Conservation (phyloP, 495 filamentous ascomycete species). For the Penicillium desertorum region DNA sequence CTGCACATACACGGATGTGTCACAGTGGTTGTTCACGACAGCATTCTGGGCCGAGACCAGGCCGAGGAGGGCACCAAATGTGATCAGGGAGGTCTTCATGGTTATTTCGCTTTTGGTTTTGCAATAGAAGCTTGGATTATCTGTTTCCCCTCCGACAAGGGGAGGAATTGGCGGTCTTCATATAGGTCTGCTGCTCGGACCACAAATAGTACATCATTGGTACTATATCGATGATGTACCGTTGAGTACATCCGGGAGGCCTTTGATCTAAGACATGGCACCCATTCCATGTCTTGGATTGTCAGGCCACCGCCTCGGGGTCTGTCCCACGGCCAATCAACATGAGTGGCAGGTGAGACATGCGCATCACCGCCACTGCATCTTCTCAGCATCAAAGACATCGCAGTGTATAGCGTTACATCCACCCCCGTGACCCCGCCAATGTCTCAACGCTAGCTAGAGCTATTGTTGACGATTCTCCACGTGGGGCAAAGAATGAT, state of each 20-base stretch:
- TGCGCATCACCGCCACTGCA: constrained; percentile 24
- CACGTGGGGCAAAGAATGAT: constrained; percentile 11
- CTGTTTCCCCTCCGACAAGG: constrained; percentile 11
- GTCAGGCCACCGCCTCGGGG: constrained; percentile 15
- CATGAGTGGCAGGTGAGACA: constrained; percentile 25
- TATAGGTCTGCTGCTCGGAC: constrained; percentile 24
- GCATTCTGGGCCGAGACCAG: constrained; percentile 31
- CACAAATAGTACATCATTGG: not conserved
- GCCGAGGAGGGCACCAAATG: constrained; percentile 25
- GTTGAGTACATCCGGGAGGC: constrained; percentile 14
- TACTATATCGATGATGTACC: constrained; percentile 12
- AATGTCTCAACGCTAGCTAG: constrained; percentile 9
- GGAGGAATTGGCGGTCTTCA: constrained; percentile 20
- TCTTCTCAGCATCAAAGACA: constrained; percentile 23
- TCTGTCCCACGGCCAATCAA: constrained; percentile 19
- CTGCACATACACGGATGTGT: constrained; percentile 29
- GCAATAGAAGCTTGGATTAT: constrained; percentile 17
- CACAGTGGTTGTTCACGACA: constrained; percentile 30
- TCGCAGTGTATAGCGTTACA: constrained; percentile 24
- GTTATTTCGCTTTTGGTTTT: constrained; percentile 19
- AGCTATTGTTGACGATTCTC: constrained; percentile 16
- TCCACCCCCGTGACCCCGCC: constrained; percentile 15
- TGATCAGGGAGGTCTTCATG: constrained; percentile 28
- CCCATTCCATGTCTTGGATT: constrained; percentile 19
- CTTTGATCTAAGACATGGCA: constrained; percentile 24